Evolutionary conservation across 306 rosid genomes (phyloP), one percentile per base, ranked within the genome.

Genomic region (Ormosia semicastrata): DNA sequence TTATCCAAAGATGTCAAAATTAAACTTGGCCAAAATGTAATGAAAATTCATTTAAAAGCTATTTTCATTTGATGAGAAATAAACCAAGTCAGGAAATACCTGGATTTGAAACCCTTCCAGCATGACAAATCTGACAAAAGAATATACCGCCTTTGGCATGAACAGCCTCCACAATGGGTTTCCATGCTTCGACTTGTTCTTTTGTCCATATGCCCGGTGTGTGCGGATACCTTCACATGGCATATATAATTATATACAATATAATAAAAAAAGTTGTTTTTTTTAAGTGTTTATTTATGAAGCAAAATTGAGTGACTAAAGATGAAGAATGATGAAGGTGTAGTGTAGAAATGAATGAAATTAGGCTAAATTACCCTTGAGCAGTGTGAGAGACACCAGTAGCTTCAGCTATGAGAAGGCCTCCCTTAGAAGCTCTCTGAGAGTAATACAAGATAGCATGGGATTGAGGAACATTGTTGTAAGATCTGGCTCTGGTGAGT

Each of bases 101-200:
- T 13, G 29, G 1, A 71, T 75, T 54, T 9, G 95, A 88, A 73
- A 53, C 77, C 43, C 87, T 78, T 13, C 96, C 91, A 1, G 13
- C 84, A 9, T 91, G 96, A 88, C 81, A 83, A 85, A 91, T 81
- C 37, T 91, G 93, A 79, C 92, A 89, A 24, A 91, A 89, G 81
- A 91, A 86, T 1, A 84, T 2, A 12, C 82, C 90, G 0, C 90
- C 89, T 80, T 91, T 76, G 57, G 90, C 90, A 71, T 91, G 92
- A 65, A 89, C 92, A 14, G 90, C 90, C 24, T 83, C 82, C 0
- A 89, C 89, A 36, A 84, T 84, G 1, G 87, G 87, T 37, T 86
- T 88, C 91, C 93, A 91, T 0, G 93, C 91, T 57, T 91, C 78
- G 0, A 91, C 83, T 7, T 91, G 95, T 56, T 91, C 89, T 57